These are phyloP conservation scores for Raphanus hybrid DNA, from an alignment of 441 rosid species.

Conservation along the genomic window DNA sequence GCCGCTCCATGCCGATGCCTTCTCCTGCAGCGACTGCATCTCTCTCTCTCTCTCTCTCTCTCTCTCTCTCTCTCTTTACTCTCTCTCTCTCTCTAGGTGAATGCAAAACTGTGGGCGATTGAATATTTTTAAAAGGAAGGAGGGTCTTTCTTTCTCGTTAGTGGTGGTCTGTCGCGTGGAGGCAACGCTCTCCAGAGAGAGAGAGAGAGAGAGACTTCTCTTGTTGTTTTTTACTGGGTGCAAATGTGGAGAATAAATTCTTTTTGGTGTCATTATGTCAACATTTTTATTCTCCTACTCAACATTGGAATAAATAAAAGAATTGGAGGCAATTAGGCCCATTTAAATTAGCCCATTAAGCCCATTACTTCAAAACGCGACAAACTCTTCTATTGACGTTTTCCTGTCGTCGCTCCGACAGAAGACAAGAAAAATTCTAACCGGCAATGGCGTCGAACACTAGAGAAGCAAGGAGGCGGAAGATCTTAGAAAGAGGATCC, in stretches of 20 bases:
- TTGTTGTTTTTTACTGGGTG: too few species aligned
- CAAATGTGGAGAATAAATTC: too few species aligned
- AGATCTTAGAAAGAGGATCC: conserved; percentile 77
- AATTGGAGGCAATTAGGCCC: neutral
- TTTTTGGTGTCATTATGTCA: neutral
- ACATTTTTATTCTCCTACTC: conserved; percentile 8
- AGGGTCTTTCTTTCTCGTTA: neutral
- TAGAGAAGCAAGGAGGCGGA: conserved; percentile 83
- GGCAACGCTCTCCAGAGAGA: conserved; percentile 37
- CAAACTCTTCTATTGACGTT: neutral
- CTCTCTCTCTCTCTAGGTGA: neutral
- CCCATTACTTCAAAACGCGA: conserved; percentile 35
- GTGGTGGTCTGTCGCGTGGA: conserved; percentile 44
- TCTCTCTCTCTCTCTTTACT: conserved; percentile 15
- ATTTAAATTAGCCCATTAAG: conserved; percentile 18
- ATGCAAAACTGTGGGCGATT: conserved; percentile 36
- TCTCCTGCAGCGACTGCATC: conserved; percentile 86
- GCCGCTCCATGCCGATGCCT: conserved; percentile 89
- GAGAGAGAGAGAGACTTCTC: neutral
- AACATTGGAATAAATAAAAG: neutral
- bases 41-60: conserved; percentile 19
- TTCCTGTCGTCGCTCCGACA: neutral
- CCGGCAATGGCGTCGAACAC: conserved; percentile 59
- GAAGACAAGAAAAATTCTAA: neutral
- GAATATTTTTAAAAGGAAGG: neutral